These are phyloP conservation scores for Phaeoacremonium minimum DNA, from an alignment of 2,329 filamentous ascomycete species.

Conservation along the genomic window DNA sequence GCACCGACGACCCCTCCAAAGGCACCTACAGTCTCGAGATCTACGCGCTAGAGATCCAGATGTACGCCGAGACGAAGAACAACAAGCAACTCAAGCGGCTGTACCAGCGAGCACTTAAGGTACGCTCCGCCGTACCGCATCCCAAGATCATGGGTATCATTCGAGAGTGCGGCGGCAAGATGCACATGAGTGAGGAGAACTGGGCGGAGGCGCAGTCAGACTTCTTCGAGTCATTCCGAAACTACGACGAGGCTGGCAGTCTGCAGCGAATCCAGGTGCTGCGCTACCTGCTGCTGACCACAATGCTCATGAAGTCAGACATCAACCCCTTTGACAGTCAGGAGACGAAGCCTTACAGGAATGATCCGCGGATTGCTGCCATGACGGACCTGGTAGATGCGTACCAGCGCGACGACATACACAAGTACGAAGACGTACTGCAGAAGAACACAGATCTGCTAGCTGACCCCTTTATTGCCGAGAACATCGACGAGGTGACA, in stretches of 20 bases:
- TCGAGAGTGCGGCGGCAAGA: conserved; percentile 96
- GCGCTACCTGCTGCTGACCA: conserved; percentile 93
- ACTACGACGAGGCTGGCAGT: conserved; percentile 97
- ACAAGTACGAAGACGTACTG: conserved; percentile 83
- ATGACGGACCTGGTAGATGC: conserved; percentile 98
- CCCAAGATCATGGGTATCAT: conserved; percentile 99
- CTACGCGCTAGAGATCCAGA: conserved; percentile 96
- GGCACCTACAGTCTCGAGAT: conserved; percentile 95
- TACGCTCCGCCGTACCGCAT: conserved; percentile 95
- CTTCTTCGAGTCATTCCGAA: conserved; percentile 98
- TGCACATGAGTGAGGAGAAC: conserved; percentile 99
- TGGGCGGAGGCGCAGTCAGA: conserved; percentile 97
- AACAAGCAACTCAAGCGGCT: conserved; percentile 94
- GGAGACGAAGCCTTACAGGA: conserved; percentile 97
- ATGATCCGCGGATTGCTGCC: conserved; percentile 87
- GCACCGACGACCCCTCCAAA: conserved; percentile 86
- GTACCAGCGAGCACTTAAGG: conserved; percentile 86
- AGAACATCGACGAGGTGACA: conserved; percentile 98
- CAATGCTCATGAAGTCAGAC: conserved; percentile 96
- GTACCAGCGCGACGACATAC: conserved; percentile 93
- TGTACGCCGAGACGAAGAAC: conserved; percentile 95
- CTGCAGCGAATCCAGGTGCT: conserved; percentile 95
- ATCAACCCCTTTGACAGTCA: conserved; percentile 99
- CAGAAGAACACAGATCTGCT: conserved; percentile 85
- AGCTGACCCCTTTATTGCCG: conserved; percentile 90